phyloP scores from a whole-genome alignment of 2,329 filamentous ascomycete species.

The Sarocladium strictum region DNA sequence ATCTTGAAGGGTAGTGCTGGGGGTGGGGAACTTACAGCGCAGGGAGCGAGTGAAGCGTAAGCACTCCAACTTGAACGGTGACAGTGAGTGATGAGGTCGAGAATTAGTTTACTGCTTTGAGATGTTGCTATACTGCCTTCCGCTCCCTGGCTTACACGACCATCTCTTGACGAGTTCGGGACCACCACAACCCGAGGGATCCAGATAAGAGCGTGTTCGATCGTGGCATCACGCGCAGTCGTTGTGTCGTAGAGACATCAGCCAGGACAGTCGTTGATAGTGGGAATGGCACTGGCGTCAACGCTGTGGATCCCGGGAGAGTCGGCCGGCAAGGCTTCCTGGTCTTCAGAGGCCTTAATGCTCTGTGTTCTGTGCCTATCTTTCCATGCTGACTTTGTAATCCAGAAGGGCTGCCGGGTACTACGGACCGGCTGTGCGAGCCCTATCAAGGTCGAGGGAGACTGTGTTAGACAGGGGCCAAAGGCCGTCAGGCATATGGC shows the following conservation, averaged over 20 bases:
- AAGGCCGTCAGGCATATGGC: too few species aligned
- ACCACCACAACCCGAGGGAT: neutral
- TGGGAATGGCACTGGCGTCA: neutral
- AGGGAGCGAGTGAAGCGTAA: slow-evolving; percentile 7
- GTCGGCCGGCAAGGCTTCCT: neutral
- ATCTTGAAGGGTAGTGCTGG: slow-evolving; percentile 5
- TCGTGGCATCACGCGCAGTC: neutral
- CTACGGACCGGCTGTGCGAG: neutral
- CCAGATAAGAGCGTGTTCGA: neutral
- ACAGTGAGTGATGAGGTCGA: too few species aligned
- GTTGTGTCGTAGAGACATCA: neutral
- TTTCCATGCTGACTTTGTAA: neutral
- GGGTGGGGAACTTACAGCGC: slow-evolving; percentile 5
- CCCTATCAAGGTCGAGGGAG: neutral
- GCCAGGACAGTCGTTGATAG: neutral
- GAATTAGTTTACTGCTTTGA: neutral
- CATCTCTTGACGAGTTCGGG: neutral
- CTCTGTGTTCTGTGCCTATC: neutral
- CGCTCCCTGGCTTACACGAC: neutral
- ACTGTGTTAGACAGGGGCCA: neutral
- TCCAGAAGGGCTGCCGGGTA: neutral
- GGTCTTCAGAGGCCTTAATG: neutral
- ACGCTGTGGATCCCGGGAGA: slow-evolving; percentile 4
- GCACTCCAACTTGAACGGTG: neutral
- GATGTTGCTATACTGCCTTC: neutral